Conservation (phyloP, 352 stramenopile species). For the Phytophthora aleatoria region DNA sequence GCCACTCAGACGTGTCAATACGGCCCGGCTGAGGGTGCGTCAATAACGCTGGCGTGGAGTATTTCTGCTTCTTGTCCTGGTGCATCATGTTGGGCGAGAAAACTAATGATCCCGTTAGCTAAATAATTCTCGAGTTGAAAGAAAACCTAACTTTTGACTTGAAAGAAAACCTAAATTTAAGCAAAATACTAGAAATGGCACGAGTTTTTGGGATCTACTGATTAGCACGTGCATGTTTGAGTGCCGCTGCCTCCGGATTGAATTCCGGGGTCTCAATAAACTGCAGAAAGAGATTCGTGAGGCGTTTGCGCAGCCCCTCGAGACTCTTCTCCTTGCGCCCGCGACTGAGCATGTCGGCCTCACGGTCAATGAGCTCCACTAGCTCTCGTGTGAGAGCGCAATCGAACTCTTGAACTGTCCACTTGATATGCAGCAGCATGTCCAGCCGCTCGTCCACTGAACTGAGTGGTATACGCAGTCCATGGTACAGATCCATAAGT, state of each 20-base stretch:
- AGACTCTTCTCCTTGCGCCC: slow-evolving; percentile 81
- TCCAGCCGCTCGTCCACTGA: slow-evolving; percentile 89
- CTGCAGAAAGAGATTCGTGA: slow-evolving; percentile 90
- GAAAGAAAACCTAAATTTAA: background rate
- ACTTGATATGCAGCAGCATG: slow-evolving; percentile 93
- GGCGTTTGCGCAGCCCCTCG: slow-evolving; percentile 83
- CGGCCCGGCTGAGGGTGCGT: too few relatives aligned
- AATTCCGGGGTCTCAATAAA: slow-evolving; percentile 94
- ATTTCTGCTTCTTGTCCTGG: too few relatives aligned
- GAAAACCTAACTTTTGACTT: background rate
- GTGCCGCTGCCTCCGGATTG: slow-evolving; percentile 87
- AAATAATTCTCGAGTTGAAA: too few relatives aligned
- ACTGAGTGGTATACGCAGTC: slow-evolving; percentile 55
- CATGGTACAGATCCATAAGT: slow-evolving; percentile 88
- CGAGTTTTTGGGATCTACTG: background rate
- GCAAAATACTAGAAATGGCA: background rate
- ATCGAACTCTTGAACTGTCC: slow-evolving; percentile 93
- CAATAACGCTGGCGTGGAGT: too few relatives aligned
- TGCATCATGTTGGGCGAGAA: too few relatives aligned
- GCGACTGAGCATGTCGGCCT: slow-evolving; percentile 92
- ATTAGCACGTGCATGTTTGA: slow-evolving; percentile 37
- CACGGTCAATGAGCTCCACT: slow-evolving; percentile 92
- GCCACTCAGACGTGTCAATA: too few relatives aligned
- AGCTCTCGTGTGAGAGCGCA: slow-evolving; percentile 90
- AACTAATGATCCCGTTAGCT: too few relatives aligned